Percentiles rank a stretch among this genome's conserved stretches.
phyloP scores from a whole-genome alignment of 225 moss, liverwort and hornwort species.

The Polytrichum formosum region DNA sequence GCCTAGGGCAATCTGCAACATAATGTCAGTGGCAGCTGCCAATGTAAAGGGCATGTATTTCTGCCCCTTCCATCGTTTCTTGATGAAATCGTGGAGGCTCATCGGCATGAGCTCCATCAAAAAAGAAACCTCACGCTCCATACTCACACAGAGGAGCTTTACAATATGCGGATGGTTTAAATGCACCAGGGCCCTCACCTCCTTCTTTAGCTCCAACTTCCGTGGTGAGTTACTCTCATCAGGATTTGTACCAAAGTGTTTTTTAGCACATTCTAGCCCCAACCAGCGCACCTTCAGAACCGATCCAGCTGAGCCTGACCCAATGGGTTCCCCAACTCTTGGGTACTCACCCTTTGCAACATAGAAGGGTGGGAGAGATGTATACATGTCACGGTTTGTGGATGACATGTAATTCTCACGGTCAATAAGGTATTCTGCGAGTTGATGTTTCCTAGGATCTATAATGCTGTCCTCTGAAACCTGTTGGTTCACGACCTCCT shows the following conservation, averaged over 20 bases:
- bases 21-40: constrained; percentile 6
- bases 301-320: background rate
- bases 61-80: background rate
- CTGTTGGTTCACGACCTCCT: background rate
- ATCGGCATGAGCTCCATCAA: background rate
- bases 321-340: background rate
- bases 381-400: background rate
- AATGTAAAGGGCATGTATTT: background rate
- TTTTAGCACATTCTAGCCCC: background rate
- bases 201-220: background rate
- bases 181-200: background rate
- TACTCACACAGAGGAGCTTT: background rate
- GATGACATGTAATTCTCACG: background rate
- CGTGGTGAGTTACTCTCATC: background rate
- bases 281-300: background rate
- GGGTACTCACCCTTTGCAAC: background rate
- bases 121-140: background rate
- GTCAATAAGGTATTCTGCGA: background rate
- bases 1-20: constrained; percentile 6
- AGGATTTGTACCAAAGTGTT: background rate
- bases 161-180: background rate
- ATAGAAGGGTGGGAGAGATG: background rate
- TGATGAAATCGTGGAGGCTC: background rate
- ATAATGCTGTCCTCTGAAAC: background rate
- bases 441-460: background rate